Base-by-base conservation (phyloP, 129 eudicot species). In the Lactuca saligna region DNA sequence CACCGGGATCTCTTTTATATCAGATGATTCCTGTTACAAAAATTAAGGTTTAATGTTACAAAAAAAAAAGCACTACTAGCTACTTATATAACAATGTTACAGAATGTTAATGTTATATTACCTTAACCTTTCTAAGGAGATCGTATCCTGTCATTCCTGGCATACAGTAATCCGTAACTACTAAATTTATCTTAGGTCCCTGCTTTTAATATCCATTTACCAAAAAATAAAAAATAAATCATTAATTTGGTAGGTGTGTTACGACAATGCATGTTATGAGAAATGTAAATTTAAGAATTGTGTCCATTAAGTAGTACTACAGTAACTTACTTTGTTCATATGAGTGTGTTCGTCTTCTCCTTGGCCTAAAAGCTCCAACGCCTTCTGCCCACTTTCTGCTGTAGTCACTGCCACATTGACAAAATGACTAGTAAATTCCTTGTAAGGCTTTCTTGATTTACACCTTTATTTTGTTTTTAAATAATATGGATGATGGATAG, bases 131-230 rank as follows among this genome's bases (percentile, higher is more conserved):
- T 78, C 84, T 90, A 12, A 90, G 95, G 61, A 87, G 79, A 57
- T 90, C 97, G 38, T 84, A 87, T 38, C 97, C 97, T 33, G 91
- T 90, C 95, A 90, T 90, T 64, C 83, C 95, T 6, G 95, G 90
- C 95, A 87, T 87, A 78, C 87, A 82, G 66, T 84, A 84, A 66
- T 87, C 91, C 33, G 97, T 87, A 64, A 90, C 85, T n/a, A 90
- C 85, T 71, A 90, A 63, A 54, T 66, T 81, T 53, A 90, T 84
- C 77, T 84, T 81, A 8, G 72, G 65, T 29, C 51, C 85, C 88
- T 84, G 85, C 53, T 66, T 54, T 66, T 54, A 34, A 59, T 67
- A 25, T 54, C 50, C 42, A 71, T 70, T 48, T 42, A 38, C 56
- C 46, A 54, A 35, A 63, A 20, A 25, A 25, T 0, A 25, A 25